phyloP scores from a whole-genome alignment of 2,329 filamentous ascomycete genomes.

The Alternaria ventricosa region DNA sequence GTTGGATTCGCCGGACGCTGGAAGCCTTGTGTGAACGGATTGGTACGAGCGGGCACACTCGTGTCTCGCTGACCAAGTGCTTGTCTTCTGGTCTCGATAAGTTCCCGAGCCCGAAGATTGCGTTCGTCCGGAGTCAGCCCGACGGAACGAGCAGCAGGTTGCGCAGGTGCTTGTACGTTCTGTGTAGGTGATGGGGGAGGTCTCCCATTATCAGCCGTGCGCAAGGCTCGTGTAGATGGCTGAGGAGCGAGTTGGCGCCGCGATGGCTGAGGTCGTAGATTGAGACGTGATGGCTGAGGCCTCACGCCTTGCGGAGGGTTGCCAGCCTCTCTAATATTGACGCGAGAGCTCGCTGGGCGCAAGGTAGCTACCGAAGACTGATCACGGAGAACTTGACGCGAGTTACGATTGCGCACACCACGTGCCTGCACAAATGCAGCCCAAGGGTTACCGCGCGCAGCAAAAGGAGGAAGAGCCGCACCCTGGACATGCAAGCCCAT shows the following conservation, averaged over 20 bases:
- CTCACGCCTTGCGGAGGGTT: slow-evolving; percentile 36
- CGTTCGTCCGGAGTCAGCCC: slow-evolving; percentile 44
- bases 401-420: slow-evolving; percentile 33
- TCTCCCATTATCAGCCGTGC: slow-evolving; percentile 41
- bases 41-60: slow-evolving; percentile 40
- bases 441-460: slow-evolving; percentile 46
- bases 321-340: slow-evolving; percentile 42
- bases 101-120: slow-evolving; percentile 43
- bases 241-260: slow-evolving; percentile 45
- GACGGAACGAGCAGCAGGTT: slow-evolving; percentile 31
- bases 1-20: slow-evolving; percentile 36
- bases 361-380: slow-evolving; percentile 50
- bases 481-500: slow-evolving; percentile 45
- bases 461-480: slow-evolving; percentile 37
- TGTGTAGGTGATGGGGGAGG: slow-evolving; percentile 38
- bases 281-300: slow-evolving; percentile 45
- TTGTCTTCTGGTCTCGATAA: slow-evolving; percentile 44
- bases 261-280: slow-evolving; percentile 46
- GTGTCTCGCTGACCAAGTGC: slow-evolving; percentile 37
- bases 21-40: slow-evolving; percentile 44
- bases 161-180: slow-evolving; percentile 18
- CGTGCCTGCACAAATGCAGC: slow-evolving; percentile 44
- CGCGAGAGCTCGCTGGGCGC: slow-evolving; percentile 42
- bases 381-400: slow-evolving; percentile 45
- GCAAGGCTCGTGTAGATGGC: slow-evolving; percentile 45